Evolutionary conservation across 1,284 basidiomycete genomes (phyloP).

Genomic region (Trametes sp.): DNA sequence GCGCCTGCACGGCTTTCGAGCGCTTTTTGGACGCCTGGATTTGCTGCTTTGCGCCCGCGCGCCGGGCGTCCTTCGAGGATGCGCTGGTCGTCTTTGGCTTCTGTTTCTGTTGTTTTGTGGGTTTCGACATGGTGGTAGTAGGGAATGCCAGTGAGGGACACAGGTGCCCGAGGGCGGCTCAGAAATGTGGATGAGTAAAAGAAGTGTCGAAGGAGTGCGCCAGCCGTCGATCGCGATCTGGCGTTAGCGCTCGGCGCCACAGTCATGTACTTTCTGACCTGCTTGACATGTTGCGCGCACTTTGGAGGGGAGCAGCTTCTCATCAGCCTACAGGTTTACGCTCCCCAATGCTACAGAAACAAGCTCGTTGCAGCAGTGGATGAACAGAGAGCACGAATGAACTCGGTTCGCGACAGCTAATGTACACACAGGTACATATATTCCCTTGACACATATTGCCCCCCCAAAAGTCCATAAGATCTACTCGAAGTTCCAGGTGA

Average conservation of each 20-base stretch:
- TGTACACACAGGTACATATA: too few relatives aligned
- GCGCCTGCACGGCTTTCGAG: constrained; percentile 12
- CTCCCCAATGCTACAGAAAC: too few relatives aligned
- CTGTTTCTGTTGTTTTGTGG: not conserved
- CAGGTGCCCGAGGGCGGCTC: too few relatives aligned
- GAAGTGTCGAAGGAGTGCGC: not conserved
- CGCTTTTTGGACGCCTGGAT: constrained; percentile 20
- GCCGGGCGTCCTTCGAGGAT: constrained; percentile 5
- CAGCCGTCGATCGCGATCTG: not conserved
- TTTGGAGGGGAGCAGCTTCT: too few relatives aligned
- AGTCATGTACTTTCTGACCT: too few relatives aligned
- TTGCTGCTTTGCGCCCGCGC: constrained; percentile 4
- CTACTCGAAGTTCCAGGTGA: constrained; percentile 10
- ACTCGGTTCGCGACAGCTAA: too few relatives aligned
- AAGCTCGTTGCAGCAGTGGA: too few relatives aligned
- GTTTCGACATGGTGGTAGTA: constrained; percentile 4
- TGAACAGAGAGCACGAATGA: too few relatives aligned
- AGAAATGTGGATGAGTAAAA: not conserved
- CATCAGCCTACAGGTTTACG: too few relatives aligned
- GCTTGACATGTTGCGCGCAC: too few relatives aligned
- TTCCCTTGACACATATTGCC: too few relatives aligned
- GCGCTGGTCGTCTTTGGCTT: not conserved
- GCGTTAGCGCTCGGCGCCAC: not conserved
- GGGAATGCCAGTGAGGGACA: not conserved
- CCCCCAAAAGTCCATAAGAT: too few relatives aligned